Percentiles rank a stretch among this genome's conserved stretches.
These are phyloP conservation scores for Coemansia sp. DNA, from an alignment of 192 early-diverging fungal genomes.

Conservation along the genomic window DNA sequence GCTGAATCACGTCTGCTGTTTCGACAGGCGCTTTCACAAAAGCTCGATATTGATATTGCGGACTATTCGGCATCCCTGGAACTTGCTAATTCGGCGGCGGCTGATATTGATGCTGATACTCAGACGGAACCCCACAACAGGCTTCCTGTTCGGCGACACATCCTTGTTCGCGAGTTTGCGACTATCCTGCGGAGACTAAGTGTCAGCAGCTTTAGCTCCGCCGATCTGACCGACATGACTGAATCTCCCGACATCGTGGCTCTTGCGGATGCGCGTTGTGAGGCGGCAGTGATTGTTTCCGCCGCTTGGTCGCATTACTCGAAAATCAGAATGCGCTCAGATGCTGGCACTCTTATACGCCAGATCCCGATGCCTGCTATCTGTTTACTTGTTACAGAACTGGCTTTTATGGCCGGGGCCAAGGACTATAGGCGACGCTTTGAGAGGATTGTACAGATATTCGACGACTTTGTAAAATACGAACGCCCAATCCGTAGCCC, in stretches of 20 bases:
- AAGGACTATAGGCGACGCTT: constrained; percentile 21
- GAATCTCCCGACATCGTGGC: neutral
- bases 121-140: neutral
- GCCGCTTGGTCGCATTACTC: constrained; percentile 40
- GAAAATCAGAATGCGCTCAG: constrained; percentile 19
- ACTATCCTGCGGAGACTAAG: constrained; percentile 16
- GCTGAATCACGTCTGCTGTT: constrained; percentile 12
- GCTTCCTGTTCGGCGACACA: constrained; percentile 11
- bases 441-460: constrained; percentile 31
- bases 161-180: constrained; percentile 37
- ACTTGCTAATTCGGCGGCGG: neutral
- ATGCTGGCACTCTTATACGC: constrained; percentile 11
- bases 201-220: constrained; percentile 1
- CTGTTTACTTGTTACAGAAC: constrained; percentile 31
- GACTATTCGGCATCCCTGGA: constrained; percentile 3
- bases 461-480: constrained; percentile 12
- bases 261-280: neutral
- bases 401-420: constrained; percentile 26
- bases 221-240: neutral
- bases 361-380: constrained; percentile 23
- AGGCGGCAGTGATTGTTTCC: constrained; percentile 5
- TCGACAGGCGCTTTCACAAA: constrained; percentile 6
- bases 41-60: constrained; percentile 16
- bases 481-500: constrained; percentile 18
- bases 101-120: neutral